phyloP scores from a whole-genome alignment of 2,329 filamentous ascomycete species.

The Fusarium dlaminii region DNA sequence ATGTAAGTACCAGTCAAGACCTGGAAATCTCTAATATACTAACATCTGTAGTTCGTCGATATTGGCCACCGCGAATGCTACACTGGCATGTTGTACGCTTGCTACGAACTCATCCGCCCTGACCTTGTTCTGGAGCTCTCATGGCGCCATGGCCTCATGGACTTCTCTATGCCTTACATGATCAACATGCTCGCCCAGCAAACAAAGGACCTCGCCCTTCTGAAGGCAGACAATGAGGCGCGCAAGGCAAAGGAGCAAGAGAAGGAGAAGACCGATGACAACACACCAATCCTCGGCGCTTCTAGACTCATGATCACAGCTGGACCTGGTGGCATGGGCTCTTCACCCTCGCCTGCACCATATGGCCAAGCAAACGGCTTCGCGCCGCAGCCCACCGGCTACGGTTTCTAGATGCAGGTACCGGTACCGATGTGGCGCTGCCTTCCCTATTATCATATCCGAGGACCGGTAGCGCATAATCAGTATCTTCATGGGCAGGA shows the following conservation, averaged over 20 bases:
- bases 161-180: slow-evolving; percentile 99
- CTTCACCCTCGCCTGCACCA: slow-evolving; percentile 68
- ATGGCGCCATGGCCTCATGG: slow-evolving; percentile 92
- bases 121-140: slow-evolving; percentile 95
- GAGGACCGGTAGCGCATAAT: slow-evolving; percentile 9
- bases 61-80: slow-evolving; percentile 99
- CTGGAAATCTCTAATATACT: slow-evolving; percentile 38
- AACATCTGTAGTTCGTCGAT: slow-evolving; percentile 83
- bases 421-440: slow-evolving; percentile 44
- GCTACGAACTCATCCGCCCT: slow-evolving; percentile 95
- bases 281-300: slow-evolving; percentile 89
- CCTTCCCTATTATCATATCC: slow-evolving; percentile 23
- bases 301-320: slow-evolving; percentile 95
- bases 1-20: slow-evolving; percentile 74
- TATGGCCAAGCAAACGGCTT: slow-evolving; percentile 87
- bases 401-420: slow-evolving; percentile 62
- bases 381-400: slow-evolving; percentile 87
- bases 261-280: slow-evolving; percentile 87
- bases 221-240: slow-evolving; percentile 97
- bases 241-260: slow-evolving; percentile 80
- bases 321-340: slow-evolving; percentile 68
- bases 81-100: slow-evolving; percentile 99
- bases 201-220: slow-evolving; percentile 80
- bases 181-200: slow-evolving; percentile 97
- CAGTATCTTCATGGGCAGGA: slow-evolving; percentile 8